Conservation (phyloP, 2,329 filamentous ascomycete genomes). For the Fusarium nisikadoi region DNA sequence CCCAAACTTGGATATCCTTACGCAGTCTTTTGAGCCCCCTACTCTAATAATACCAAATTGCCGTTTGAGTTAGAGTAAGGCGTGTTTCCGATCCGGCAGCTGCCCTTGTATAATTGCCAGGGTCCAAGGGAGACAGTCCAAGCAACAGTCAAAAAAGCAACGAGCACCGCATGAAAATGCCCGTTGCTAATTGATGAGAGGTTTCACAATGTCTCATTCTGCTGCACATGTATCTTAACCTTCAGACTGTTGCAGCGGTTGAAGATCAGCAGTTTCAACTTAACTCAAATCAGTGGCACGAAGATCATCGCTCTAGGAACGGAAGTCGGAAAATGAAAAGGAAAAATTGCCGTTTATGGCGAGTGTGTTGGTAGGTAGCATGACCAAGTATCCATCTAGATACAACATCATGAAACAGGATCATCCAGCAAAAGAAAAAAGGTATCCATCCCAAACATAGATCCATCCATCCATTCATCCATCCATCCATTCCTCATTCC, state of each 20-base stretch:
- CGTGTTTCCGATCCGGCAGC: constrained; percentile 33
- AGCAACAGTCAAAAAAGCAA: constrained; percentile 1
- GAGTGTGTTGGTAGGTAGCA: constrained; percentile 12
- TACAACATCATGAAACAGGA: constrained; percentile 44
- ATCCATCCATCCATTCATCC: constrained; percentile 6
- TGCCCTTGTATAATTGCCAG: constrained; percentile 13
- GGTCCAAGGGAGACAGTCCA: constrained; percentile 6
- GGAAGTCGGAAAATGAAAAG: constrained; percentile 1
- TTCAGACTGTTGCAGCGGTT: constrained; percentile 7
- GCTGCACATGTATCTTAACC: background rate
- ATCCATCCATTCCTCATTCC: constrained; percentile 21
- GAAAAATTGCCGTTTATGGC: constrained; percentile 42
- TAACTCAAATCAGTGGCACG: background rate
- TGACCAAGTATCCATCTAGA: constrained; percentile 42
- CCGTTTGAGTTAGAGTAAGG: constrained; percentile 34
- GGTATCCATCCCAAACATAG: constrained; percentile 20
- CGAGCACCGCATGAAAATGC: constrained; percentile 19
- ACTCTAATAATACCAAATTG: constrained; percentile 11
- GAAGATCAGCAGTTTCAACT: constrained; percentile 19
- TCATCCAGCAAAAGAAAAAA: constrained; percentile 32
- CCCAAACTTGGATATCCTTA: background rate
- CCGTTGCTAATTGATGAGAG: constrained; percentile 13
- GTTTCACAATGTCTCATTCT: constrained; percentile 38
- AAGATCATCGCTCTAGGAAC: background rate
- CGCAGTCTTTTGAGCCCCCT: background rate